Percentiles rank a stretch among this genome's conserved stretches.
Evolutionary conservation across 2,329 filamentous ascomycete genomes (phyloP).

Genomic region (Aspergillus sp.): DNA sequence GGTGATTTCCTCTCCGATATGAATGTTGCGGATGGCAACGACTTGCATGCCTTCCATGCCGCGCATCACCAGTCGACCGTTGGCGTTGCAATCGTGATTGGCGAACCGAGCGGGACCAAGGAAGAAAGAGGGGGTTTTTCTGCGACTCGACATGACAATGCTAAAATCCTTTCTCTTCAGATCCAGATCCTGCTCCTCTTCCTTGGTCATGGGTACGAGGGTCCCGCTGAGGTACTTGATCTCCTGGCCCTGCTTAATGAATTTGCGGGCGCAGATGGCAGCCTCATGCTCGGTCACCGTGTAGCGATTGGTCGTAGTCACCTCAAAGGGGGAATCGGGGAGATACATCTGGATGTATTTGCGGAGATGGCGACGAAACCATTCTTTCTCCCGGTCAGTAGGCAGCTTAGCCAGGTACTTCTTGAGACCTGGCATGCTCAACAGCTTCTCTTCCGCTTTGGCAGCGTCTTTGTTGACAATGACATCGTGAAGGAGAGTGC

Average conservation of each 20-base stretch:
- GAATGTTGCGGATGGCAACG: slow-evolving; percentile 77
- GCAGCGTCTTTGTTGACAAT: slow-evolving; percentile 72
- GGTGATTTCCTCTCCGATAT: slow-evolving; percentile 89
- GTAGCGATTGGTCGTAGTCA: slow-evolving; percentile 91
- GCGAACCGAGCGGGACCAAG: slow-evolving; percentile 94
- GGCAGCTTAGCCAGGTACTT: slow-evolving; percentile 69
- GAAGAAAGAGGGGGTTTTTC: slow-evolving; percentile 87
- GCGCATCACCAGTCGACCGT: slow-evolving; percentile 81
- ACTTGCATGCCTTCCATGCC: slow-evolving; percentile 89
- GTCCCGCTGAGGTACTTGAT: slow-evolving; percentile 91
- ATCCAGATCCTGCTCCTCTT: slow-evolving; percentile 83
- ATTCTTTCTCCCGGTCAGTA: slow-evolving; percentile 77
- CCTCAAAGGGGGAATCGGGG: slow-evolving; percentile 92
- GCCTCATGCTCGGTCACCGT: slow-evolving; percentile 90
- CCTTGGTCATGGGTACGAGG: slow-evolving; percentile 85
- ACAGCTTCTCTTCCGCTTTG: slow-evolving; percentile 69
- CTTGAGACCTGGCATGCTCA: slow-evolving; percentile 71
- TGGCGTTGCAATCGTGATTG: slow-evolving; percentile 95
- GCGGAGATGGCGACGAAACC: slow-evolving; percentile 81
- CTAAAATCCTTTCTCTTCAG: slow-evolving; percentile 89
- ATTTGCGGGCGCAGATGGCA: slow-evolving; percentile 75
- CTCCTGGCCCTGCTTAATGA: slow-evolving; percentile 77
- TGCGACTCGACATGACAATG: slow-evolving; percentile 89
- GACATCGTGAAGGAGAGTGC: slow-evolving; percentile 64
- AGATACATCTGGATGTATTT: slow-evolving; percentile 93